Base-by-base conservation (phyloP, 2,329 filamentous ascomycete species). In the Fusarium buharicum region DNA sequence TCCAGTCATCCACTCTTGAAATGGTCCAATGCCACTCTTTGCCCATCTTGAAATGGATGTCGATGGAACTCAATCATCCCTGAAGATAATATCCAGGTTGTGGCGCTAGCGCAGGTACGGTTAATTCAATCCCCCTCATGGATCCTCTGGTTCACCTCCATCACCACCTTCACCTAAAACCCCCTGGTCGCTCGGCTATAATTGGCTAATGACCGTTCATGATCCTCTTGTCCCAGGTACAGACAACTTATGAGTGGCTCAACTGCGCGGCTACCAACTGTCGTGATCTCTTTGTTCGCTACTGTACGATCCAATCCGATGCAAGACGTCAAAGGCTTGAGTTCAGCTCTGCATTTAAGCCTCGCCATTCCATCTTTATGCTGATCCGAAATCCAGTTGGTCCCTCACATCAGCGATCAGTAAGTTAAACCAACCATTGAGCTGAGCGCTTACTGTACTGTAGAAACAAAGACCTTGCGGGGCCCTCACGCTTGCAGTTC, bases 41-140 rank as follows among this genome's bases (percentile, higher is more conserved):
- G 55, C 46, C 44, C 27, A 59, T 50, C 24, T 31, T 46, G 34
- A 28, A 28, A 40, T 53, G 31, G 39, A 44, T 34, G 8, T 16
- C 22, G 8, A 24, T 24, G 22, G 22, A 24, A 24, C 6, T 8
- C 22, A 24, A 24, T n/a, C 37, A 30, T 54, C 59, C 59, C 45
- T 61, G 55, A 64, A 50, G 50, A 24, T 58, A 65, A 47, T 51
- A 61, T 57, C 43, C 37, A 45, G 31, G 31, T 20, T 27, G 14
- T 14, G 47, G 30, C 62, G 62, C 62, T 64, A 64, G 62, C 41
- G 62, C 62, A 64, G 62, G 61, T 55, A 64, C 62, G 49, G 34
- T 24, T 18, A 50, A 47, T 61, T 37, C 39, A 40, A 13, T 34
- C 46, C 22, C 24, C 31, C 20, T 24, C 27, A 16, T 20, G n/a